These are phyloP conservation scores for Tylopilus sp. DNA, from an alignment of 1,284 basidiomycete species.

Conservation along the genomic window DNA sequence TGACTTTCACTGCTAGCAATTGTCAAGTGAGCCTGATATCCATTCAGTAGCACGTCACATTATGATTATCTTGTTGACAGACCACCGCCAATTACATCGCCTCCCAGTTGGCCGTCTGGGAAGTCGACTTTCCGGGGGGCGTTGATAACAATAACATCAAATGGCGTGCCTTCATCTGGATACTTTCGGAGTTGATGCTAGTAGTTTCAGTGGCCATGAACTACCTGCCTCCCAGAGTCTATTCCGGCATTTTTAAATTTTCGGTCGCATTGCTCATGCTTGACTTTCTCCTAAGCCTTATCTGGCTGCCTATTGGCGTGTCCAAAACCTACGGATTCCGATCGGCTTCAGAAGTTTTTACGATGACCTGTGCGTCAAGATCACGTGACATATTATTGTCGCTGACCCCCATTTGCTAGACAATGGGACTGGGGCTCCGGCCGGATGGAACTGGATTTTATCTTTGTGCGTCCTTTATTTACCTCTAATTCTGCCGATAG, in stretches of 20 bases:
- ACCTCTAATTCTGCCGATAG: not conserved
- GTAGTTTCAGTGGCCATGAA: conserved; percentile 73
- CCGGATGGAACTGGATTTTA: conserved; percentile 84
- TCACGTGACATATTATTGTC: not conserved
- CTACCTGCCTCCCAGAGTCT: conserved; percentile 71
- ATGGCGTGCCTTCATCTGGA: conserved; percentile 82
- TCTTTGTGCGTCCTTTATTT: conserved; percentile 55
- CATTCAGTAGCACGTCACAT: not conserved
- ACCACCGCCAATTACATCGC: conserved; percentile 82
- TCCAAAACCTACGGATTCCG: conserved; percentile 81
- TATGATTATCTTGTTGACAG: conserved; percentile 36
- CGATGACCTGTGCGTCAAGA: conserved; percentile 63
- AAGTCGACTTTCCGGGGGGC: conserved; percentile 76
- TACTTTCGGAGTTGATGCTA: conserved; percentile 66
- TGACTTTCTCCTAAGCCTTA: conserved; percentile 80
- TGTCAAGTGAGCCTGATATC: conserved; percentile 54
- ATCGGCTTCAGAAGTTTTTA: conserved; percentile 75
- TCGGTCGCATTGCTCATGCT: conserved; percentile 71
- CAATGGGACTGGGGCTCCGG: conserved; percentile 80
- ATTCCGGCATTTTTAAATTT: conserved; percentile 72
- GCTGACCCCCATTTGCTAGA: conserved; percentile 41
- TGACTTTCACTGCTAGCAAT: conserved; percentile 81
- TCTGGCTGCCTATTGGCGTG: conserved; percentile 87
- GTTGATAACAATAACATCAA: conserved; percentile 65
- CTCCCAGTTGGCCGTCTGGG: conserved; percentile 76